Conservation (phyloP, 257 asterid genomes). For the Voacanga thouarsii region DNA sequence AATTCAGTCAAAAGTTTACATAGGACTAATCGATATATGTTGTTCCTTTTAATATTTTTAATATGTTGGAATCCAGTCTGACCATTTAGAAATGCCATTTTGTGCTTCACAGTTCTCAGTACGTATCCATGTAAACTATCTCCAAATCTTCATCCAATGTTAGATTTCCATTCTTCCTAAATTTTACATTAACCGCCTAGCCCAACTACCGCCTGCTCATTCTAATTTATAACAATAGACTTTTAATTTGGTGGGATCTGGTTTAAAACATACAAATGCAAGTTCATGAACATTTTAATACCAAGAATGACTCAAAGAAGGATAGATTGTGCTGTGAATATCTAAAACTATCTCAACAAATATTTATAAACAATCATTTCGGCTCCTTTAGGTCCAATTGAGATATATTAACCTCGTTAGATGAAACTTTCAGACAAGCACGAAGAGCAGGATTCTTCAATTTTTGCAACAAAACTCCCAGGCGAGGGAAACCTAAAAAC, state of each 20-base stretch:
- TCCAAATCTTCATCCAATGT: no score
- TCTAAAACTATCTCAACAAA: neutral
- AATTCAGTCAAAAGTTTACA: neutral
- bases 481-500: conserved; percentile 86
- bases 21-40: neutral
- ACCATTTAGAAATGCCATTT: neutral
- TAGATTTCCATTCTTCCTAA: no score
- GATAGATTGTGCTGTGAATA: neutral
- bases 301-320: neutral
- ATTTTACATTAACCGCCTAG: no score
- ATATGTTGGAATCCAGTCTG: neutral
- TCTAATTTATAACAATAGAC: no score
- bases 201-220: no score
- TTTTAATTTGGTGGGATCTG: no score
- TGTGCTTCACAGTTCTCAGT: neutral
- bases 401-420: conserved; percentile 66
- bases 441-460: conserved; percentile 97
- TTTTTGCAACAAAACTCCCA: conserved; percentile 88
- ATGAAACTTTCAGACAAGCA: conserved; percentile 74
- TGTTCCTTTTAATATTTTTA: neutral
- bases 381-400: conserved; percentile 16
- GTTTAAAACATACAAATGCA: no score
- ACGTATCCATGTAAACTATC: no score
- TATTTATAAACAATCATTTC: neutral
- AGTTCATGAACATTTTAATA: no score